Evolutionary conservation across 371 early-diverging fungal species (phyloP).

Genomic region (Umbelopsis sp.): DNA sequence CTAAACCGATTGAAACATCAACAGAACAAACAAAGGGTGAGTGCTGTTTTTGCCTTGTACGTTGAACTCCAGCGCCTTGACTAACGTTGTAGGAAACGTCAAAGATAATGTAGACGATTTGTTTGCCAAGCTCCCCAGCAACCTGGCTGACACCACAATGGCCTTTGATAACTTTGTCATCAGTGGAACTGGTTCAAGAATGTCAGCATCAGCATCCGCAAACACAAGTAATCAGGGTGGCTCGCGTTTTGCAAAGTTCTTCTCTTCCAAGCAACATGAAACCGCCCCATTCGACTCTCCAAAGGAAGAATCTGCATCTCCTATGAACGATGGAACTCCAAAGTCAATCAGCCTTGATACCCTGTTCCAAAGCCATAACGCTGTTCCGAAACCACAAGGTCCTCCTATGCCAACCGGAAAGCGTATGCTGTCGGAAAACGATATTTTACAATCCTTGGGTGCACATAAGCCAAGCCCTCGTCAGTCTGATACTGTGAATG

Average conservation of each 20-base stretch:
- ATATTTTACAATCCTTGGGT: constrained; percentile 57
- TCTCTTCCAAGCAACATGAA: constrained; percentile 51
- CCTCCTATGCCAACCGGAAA: constrained; percentile 23
- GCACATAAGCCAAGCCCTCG: constrained; percentile 34
- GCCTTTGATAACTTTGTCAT: constrained; percentile 45
- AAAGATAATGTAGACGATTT: constrained; percentile 15
- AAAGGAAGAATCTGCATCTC: constrained; percentile 23
- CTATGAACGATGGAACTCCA: constrained; percentile 33
- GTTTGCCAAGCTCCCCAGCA: not conserved
- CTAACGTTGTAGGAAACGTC: constrained; percentile 22
- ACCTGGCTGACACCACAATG: constrained; percentile 5
- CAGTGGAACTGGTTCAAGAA: not conserved
- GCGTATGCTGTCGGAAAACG: constrained; percentile 64
- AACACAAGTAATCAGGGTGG: constrained; percentile 40
- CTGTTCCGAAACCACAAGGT: constrained; percentile 23
- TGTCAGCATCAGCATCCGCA: constrained; percentile 20
- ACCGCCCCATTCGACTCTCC: constrained; percentile 20
- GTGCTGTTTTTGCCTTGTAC: not conserved
- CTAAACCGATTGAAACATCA: not conserved
- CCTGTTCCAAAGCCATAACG: constrained; percentile 49
- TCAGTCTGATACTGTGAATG: constrained; percentile 34
- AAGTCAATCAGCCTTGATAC: constrained; percentile 55
- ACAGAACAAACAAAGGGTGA: constrained; percentile 3
- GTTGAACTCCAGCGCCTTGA: constrained; percentile 22
- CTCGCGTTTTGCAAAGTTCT: constrained; percentile 70